These are phyloP conservation scores for Gossypium stocksii DNA, from an alignment of 345 rosid species.

Conservation along the genomic window DNA sequence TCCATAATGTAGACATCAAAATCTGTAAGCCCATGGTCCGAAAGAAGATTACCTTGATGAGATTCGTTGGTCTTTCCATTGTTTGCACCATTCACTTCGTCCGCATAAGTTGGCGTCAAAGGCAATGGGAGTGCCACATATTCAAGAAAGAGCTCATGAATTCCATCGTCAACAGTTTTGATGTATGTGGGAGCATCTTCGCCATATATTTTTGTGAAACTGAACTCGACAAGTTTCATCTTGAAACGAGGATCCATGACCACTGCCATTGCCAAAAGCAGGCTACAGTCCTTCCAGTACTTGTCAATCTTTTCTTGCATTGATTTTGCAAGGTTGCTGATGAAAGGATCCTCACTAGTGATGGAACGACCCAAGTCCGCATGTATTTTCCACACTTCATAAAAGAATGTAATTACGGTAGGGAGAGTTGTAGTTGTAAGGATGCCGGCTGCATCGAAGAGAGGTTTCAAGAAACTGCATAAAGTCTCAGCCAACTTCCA, in stretches of 20 bases:
- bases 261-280: constrained; percentile 75
- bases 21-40: constrained; percentile 69
- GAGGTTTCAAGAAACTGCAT: constrained; percentile 67
- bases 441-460: constrained; percentile 61
- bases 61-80: constrained; percentile 29
- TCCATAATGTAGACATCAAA: constrained; percentile 79
- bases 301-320: constrained; percentile 64
- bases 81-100: constrained; percentile 39
- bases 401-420: constrained; percentile 58
- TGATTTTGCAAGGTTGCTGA: constrained; percentile 40
- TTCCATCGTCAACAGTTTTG: constrained; percentile 72
- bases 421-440: constrained; percentile 46
- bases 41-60: constrained; percentile 34
- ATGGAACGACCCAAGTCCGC: constrained; percentile 58
- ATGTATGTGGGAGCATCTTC: constrained; percentile 59
- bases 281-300: constrained; percentile 83
- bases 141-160: constrained; percentile 77
- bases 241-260: constrained; percentile 98
- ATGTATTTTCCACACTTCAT: constrained; percentile 85
- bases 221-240: constrained; percentile 93
- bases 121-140: constrained; percentile 71
- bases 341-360: constrained; percentile 55
- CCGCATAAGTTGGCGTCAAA: constrained; percentile 55
- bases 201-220: constrained; percentile 77
- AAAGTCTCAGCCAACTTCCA: constrained; percentile 72